Evolutionary conservation across 2,329 filamentous ascomycete genomes (phyloP), one percentile per base, ranked within the genome.

Genomic region (Colletotrichum sp.): DNA sequence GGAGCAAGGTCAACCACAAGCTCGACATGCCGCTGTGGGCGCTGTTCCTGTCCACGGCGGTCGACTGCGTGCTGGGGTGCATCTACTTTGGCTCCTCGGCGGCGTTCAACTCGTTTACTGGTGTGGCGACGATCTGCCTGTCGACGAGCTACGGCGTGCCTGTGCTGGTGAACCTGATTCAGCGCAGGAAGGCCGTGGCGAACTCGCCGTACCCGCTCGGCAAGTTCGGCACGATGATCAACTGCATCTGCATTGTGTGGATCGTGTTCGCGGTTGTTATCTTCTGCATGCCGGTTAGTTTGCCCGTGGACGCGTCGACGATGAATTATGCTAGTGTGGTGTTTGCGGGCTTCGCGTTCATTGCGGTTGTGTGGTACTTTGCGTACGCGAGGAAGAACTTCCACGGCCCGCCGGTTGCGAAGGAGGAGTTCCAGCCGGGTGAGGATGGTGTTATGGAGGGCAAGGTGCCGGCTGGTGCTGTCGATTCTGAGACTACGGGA

Each of bases 71-170:
- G 13, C 88, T 96, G 1, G 94, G 94, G 1, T 88, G 95, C 78
- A 95, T 96, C 83, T 96, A 95, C 86, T 95, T 96, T 78, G 95
- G 95, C 12, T 94, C 92, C 2, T 90, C 91, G 0, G 93, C 94
- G 0, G 95, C 95, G 0, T 96, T 96, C 86, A 94, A 94, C 87
- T 93, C 92, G 12, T 96, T 96, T 84, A 96, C 94, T 0, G 94
- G 94, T 32, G 94, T 95, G 1, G 94, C 94, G 2, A 96, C 94
- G 6, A 95, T 96, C 82, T 95, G 94, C 78, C 89, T 96, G 1
- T 94, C 92, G 1, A 92, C 92, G 6, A 95, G 93, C 0, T 96
- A 96, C 82, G 94, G 93, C 16, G 88, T 95, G 18, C 95, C 95
- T 0, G 95, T 96, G 71, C 85, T 95, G 13, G 92, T 96, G 74